Percentiles rank a stretch among this genome's conserved stretches.
These are phyloP conservation scores for Acer negundo DNA, from an alignment of 345 rosid genomes.

Conservation along the genomic window DNA sequence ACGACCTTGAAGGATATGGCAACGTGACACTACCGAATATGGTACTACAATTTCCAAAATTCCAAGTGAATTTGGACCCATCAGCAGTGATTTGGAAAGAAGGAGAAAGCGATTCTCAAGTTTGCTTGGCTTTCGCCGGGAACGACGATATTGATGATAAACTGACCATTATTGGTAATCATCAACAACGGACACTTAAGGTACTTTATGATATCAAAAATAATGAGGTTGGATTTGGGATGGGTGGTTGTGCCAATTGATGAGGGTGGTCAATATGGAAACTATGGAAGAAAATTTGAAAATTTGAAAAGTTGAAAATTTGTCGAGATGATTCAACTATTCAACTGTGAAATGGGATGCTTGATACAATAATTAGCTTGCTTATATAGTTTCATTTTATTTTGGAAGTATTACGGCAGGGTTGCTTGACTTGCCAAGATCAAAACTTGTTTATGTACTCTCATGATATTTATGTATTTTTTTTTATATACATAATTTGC, in stretches of 20 bases:
- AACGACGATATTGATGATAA: conserved; percentile 6
- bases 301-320: too few species aligned
- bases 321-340: too few species aligned
- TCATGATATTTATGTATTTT: too few species aligned
- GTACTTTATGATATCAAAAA: conserved; percentile 22
- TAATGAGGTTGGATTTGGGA: conserved; percentile 17
- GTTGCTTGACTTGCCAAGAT: too few species aligned
- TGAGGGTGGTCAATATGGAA: too few species aligned
- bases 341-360: too few species aligned
- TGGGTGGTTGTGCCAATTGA: conserved; percentile 20
- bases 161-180: conserved; percentile 30
- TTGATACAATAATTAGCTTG: too few species aligned
- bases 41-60: conserved; percentile 17
- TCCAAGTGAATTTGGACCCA: conserved; percentile 19
- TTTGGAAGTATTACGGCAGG: too few species aligned
- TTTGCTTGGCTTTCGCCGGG: conserved; percentile 34
- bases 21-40: conserved; percentile 4
- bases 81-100: conserved; percentile 14
- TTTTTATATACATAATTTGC: too few species aligned
- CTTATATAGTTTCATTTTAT: too few species aligned
- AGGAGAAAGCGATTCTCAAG: conserved; percentile 20
- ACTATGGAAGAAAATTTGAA: too few species aligned
- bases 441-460: too few species aligned
- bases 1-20: not conserved
- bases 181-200: conserved; percentile 25